phyloP scores from a whole-genome alignment of 1,284 basidiomycete genomes.

The Exsudoporus floridanus region DNA sequence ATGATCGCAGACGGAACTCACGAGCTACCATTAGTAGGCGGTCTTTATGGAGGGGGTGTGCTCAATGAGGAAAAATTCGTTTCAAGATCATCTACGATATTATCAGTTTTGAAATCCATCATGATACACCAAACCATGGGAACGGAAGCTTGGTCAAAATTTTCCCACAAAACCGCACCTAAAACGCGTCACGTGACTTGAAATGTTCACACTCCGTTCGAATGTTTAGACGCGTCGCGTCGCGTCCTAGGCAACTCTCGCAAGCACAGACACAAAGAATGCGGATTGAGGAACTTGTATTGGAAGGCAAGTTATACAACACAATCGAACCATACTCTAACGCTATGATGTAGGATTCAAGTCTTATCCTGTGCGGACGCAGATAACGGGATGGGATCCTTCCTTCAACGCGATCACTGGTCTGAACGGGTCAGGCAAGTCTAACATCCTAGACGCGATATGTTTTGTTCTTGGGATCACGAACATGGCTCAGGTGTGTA shows the following conservation, averaged over 20 bases:
- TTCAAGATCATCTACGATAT: background rate
- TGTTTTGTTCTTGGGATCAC: constrained; percentile 97
- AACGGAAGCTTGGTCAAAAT: background rate
- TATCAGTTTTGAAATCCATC: background rate
- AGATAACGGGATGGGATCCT: constrained; percentile 92
- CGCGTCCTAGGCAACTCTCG: constrained; percentile 19
- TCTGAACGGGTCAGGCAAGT: constrained; percentile 92
- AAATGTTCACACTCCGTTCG: constrained; percentile 26
- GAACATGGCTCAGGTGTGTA: constrained; percentile 79
- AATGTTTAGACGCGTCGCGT: constrained; percentile 33
- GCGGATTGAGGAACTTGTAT: constrained; percentile 80
- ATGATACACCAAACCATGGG: constrained; percentile 13
- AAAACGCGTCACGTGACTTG: constrained; percentile 13
- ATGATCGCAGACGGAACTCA: background rate
- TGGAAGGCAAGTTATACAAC: constrained; percentile 56
- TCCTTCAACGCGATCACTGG: constrained; percentile 99
- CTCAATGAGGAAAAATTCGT: background rate
- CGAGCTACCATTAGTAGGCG: too few species aligned
- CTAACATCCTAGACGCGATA: constrained; percentile 97
- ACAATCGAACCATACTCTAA: constrained; percentile 2
- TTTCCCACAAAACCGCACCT: background rate
- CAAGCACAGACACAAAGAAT: constrained; percentile 40
- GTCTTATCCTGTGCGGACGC: constrained; percentile 93
- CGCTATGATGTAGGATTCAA: constrained; percentile 71
- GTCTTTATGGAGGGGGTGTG: too few species aligned